A percentile compares a stretch with the other conserved stretches of the same genome.
Evolutionary conservation across 768 basidiomycete species (phyloP).

Genomic region (Chalciporus chontae): DNA sequence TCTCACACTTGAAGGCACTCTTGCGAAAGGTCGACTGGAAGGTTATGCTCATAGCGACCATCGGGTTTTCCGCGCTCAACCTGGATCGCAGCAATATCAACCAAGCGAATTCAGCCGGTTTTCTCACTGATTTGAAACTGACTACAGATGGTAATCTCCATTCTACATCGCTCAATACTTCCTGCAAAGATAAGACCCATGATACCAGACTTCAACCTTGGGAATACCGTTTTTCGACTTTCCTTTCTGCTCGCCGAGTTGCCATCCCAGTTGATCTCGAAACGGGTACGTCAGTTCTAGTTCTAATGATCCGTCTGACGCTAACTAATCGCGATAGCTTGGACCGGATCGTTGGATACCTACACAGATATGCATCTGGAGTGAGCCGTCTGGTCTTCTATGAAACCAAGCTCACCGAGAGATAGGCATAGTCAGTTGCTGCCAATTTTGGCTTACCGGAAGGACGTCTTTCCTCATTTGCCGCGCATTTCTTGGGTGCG

Average conservation of each 20-base stretch:
- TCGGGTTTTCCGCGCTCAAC: slow-evolving; percentile 57
- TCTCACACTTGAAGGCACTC: slow-evolving; percentile 33
- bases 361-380: slow-evolving; percentile 54
- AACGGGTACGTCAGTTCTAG: slow-evolving; percentile 36
- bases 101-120: slow-evolving; percentile 57
- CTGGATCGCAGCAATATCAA: slow-evolving; percentile 51
- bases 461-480: slow-evolving; percentile 46
- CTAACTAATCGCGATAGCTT: slow-evolving; percentile 28
- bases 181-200: neutral
- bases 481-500: slow-evolving; percentile 46
- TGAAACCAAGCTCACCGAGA: neutral
- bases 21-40: slow-evolving; percentile 59
- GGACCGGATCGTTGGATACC: slow-evolving; percentile 68
- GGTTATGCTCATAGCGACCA: slow-evolving; percentile 53
- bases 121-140: slow-evolving; percentile 53
- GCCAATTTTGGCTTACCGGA: slow-evolving; percentile 58
- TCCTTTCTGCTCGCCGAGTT: slow-evolving; percentile 54
- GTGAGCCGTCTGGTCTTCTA: slow-evolving; percentile 13
- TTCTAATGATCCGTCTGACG: neutral
- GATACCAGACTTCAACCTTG: slow-evolving; percentile 48
- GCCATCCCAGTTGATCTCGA: slow-evolving; percentile 61
- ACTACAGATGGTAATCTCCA: slow-evolving; percentile 41
- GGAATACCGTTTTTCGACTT: slow-evolving; percentile 51
- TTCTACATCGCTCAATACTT: slow-evolving; percentile 1
- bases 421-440: slow-evolving; percentile 40